Evolutionary conservation across 1,284 basidiomycete species (phyloP), one percentile per base, ranked within the genome.

Genomic region (Ganoderma leucocontextum): DNA sequence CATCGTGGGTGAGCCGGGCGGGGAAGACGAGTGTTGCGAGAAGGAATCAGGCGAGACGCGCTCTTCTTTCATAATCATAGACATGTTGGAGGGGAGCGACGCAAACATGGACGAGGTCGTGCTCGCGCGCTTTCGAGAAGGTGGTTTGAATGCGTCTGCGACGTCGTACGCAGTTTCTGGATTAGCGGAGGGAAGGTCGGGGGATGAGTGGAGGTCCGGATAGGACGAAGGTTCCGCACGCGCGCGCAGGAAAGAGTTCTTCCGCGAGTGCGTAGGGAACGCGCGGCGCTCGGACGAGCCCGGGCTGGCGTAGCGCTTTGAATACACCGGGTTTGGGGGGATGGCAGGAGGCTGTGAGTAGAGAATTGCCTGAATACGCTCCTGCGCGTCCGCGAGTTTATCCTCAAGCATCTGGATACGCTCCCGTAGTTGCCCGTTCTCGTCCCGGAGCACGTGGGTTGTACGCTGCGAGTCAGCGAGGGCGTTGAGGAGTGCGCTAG

Each of bases 391-490:
- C 62, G 78, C 80, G 36, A 84, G 77, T 53, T 81, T 77, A 5
- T 78, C 79, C 69, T 87, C 86, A 2, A 88, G 76, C 22, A 83
- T 80, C 38, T 82, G 82, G 13, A 93, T 73, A 44, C 86, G 82
- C 65, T 87, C 86, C 25, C 88, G 81, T 25, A 94, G 78, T 67
- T 86, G 84, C 4, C 75, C 72, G 71, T 93, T 94, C 78, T 94
- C 91, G 64, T 90, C 89, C n/a, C 91, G 80, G 41, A 94, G 79
- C 39, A 89, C 77, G 71, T 86, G 84, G 3, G 83, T 84, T 17
- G 87, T 89, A 59, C 89, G 81, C 75, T 94, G 92, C 1, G 91
- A 90, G 75, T 94, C 92, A 0, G 89, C 89, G 13, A 94, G 81
- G 2, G 92, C 92, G 47, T 82, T 80, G 5, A 94, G 83, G 7